phyloP scores from a whole-genome alignment of 345 rosid species.

The Populus tremula region DNA sequence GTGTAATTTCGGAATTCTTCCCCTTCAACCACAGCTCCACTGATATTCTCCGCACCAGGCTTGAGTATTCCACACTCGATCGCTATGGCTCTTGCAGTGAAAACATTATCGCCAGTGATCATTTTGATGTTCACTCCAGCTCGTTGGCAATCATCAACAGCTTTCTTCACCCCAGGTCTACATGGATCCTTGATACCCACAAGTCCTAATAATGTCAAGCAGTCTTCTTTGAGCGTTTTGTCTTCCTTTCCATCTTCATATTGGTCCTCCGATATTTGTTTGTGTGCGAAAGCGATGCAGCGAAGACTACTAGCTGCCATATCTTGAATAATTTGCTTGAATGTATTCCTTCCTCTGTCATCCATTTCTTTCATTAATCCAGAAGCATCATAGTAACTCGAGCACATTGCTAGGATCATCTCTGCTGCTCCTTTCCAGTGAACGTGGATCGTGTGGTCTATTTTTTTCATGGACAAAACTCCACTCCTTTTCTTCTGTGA shows the following conservation, averaged over 20 bases:
- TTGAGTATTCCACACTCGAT: constrained; percentile 66
- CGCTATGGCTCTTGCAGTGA: constrained; percentile 81
- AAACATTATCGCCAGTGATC: constrained; percentile 75
- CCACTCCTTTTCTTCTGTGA: constrained; percentile 71
- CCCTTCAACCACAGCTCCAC: constrained; percentile 57
- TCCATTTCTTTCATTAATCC: constrained; percentile 39
- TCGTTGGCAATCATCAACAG: constrained; percentile 55
- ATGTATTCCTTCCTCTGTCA: constrained; percentile 23
- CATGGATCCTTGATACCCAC: constrained; percentile 78
- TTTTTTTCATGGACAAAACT: constrained; percentile 38
- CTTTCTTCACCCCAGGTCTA: constrained; percentile 56
- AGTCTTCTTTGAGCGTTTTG: constrained; percentile 40
- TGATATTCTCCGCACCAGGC: constrained; percentile 25
- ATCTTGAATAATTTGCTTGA: constrained; percentile 49
- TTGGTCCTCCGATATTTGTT: constrained; percentile 29
- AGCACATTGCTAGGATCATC: constrained; percentile 66
- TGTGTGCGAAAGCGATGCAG: constrained; percentile 73
- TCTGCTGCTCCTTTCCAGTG: constrained; percentile 90
- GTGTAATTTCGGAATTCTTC: constrained; percentile 49
- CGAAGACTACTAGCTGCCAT: constrained; percentile 72
- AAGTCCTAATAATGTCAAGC: constrained; percentile 52
- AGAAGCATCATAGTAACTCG: constrained; percentile 47
- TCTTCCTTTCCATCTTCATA: constrained; percentile 3
- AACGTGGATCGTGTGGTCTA: constrained; percentile 36
- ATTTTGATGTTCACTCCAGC: constrained; percentile 76